These are phyloP conservation scores for Odontarrhena argentea DNA, from an alignment of 345 rosid species.

Conservation along the genomic window DNA sequence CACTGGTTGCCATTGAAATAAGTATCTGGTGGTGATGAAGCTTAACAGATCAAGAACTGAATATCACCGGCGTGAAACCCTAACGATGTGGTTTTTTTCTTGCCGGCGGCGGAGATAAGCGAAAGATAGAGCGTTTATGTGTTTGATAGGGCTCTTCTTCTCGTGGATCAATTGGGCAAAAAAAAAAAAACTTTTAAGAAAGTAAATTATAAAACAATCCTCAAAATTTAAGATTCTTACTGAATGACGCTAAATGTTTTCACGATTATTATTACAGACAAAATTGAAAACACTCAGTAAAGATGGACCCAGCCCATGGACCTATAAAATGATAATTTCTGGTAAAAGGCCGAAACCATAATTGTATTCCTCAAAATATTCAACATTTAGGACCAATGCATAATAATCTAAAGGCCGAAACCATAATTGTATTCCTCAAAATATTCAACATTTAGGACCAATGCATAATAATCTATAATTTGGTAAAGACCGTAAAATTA, in stretches of 20 bases:
- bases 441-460: background rate
- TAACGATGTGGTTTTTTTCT: background rate
- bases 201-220: slow-evolving; percentile 4
- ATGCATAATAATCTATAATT: background rate
- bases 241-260: background rate
- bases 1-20: slow-evolving; percentile 42
- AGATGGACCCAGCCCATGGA: slow-evolving; percentile 37
- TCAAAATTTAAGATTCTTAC: background rate
- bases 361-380: background rate
- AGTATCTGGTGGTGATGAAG: background rate
- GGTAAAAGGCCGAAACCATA: slow-evolving; percentile 2
- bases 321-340: background rate
- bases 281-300: background rate
- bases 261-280: background rate
- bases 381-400: background rate
- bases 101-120: slow-evolving; percentile 39
- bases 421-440: background rate
- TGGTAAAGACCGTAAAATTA: slow-evolving; percentile 2
- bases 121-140: slow-evolving; percentile 9
- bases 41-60: background rate
- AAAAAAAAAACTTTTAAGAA: slow-evolving; percentile 5
- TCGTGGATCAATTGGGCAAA: background rate
- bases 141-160: slow-evolving; percentile 40
- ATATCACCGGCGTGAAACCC: slow-evolving; percentile 36
- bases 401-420: slow-evolving; percentile 10